A percentile compares a stretch with the other conserved stretches of the same genome.
Conservation (phyloP, 768 basidiomycete species). For the Leccinum subtestaceum region DNA sequence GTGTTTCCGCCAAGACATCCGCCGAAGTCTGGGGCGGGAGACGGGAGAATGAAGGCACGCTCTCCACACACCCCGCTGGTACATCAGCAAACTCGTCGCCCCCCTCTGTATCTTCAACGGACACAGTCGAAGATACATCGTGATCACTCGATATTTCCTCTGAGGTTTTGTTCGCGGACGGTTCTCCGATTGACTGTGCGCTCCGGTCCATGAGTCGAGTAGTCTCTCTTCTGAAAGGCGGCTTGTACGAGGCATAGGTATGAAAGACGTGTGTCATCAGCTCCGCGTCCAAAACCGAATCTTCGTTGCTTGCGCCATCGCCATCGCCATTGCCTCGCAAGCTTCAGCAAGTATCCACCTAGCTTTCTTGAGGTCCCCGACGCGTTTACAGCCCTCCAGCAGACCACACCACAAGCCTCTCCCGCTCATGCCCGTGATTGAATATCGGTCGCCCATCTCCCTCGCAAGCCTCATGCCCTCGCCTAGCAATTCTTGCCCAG, state of each 20-base stretch:
- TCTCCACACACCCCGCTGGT: slow-evolving; percentile 3
- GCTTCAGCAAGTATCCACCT: slow-evolving; percentile 93
- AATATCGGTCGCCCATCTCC: slow-evolving; percentile 79
- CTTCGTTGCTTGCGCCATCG: slow-evolving; percentile 13
- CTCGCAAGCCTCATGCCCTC: slow-evolving; percentile 83
- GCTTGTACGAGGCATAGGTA: slow-evolving; percentile 77
- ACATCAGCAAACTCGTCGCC: slow-evolving; percentile 1
- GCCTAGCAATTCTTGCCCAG: slow-evolving; percentile 64
- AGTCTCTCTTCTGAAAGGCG: slow-evolving; percentile 57
- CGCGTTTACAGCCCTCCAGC: slow-evolving; percentile 83
- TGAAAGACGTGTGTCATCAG: slow-evolving; percentile 85
- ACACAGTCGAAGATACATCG: neutral
- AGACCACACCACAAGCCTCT: slow-evolving; percentile 73
- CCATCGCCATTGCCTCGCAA: slow-evolving; percentile 23
- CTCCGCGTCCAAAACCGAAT: slow-evolving; percentile 54
- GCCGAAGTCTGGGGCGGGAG: slow-evolving; percentile 68
- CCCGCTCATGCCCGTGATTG: slow-evolving; percentile 35
- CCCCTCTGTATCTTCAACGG: slow-evolving; percentile 4
- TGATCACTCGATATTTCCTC: neutral
- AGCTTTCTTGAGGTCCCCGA: slow-evolving; percentile 78
- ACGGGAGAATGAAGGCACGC: slow-evolving; percentile 36
- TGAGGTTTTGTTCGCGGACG: slow-evolving; percentile 4
- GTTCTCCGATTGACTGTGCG: neutral
- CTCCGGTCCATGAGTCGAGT: slow-evolving; percentile 41
- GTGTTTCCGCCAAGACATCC: slow-evolving; percentile 71